Conservation (phyloP, 129 eudicot genomes). For the Flaveria brownii region DNA sequence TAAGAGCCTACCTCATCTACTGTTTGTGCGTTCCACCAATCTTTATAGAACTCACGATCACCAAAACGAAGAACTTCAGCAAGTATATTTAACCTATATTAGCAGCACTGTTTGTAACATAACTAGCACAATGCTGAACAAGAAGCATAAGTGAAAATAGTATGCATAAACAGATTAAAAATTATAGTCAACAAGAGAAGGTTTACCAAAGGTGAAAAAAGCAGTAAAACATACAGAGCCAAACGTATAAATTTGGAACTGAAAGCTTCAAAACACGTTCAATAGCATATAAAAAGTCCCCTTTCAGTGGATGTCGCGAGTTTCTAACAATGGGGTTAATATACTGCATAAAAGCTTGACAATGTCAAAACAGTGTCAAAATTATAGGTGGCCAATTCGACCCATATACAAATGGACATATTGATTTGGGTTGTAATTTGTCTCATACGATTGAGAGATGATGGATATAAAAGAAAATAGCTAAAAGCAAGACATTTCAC, state of each 20-base stretch:
- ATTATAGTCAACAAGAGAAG: not conserved
- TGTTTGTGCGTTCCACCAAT: slow-evolving; percentile 93
- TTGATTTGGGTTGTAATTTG: not conserved
- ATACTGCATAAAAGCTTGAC: slow-evolving; percentile 49
- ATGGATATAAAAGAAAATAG: not conserved
- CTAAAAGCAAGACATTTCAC: not conserved
- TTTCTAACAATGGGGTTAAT: slow-evolving; percentile 90
- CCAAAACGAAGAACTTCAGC: slow-evolving; percentile 88
- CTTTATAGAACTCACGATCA: slow-evolving; percentile 88
- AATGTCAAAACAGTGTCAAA: slow-evolving; percentile 17
- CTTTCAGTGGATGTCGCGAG: slow-evolving; percentile 94
- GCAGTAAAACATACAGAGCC: slow-evolving; percentile 94
- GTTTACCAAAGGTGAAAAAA: slow-evolving; percentile 84
- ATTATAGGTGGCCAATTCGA: not conserved
- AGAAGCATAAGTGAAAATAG: not conserved
- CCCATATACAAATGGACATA: not conserved
- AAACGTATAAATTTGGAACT: slow-evolving; percentile 87
- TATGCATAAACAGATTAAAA: slow-evolving; percentile 18
- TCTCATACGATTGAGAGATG: slow-evolving; percentile 1
- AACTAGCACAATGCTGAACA: slow-evolving; percentile 21
- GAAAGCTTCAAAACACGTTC: slow-evolving; percentile 98
- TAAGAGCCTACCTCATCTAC: slow-evolving; percentile 60
- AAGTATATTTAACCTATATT: slow-evolving; percentile 79
- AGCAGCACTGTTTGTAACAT: slow-evolving; percentile 34
- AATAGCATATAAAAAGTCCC: slow-evolving; percentile 77